A percentile compares a stretch with the other conserved stretches of the same genome.
These are phyloP conservation scores for Elsinoe batatas DNA, from an alignment of 2,329 filamentous ascomycete species.

Conservation along the genomic window DNA sequence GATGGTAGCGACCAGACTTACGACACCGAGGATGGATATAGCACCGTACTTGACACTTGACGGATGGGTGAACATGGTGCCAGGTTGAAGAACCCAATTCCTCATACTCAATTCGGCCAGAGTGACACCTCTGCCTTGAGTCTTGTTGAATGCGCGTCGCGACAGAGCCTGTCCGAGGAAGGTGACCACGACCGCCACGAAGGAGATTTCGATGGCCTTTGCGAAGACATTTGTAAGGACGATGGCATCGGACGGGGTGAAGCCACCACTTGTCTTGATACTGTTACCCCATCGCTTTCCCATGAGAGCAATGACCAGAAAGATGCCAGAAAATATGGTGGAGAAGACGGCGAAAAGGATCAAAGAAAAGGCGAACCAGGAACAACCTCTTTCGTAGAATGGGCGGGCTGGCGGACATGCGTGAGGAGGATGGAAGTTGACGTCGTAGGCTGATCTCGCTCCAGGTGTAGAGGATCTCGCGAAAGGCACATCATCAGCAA, in stretches of 20 bases:
- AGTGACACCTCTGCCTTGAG: slow-evolving; percentile 47
- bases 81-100: slow-evolving; percentile 51
- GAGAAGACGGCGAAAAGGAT: slow-evolving; percentile 49
- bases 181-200: slow-evolving; percentile 66
- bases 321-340: slow-evolving; percentile 55
- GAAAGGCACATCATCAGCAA: slow-evolving; percentile 2
- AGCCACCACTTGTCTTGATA: slow-evolving; percentile 43
- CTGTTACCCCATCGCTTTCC: slow-evolving; percentile 53
- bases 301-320: slow-evolving; percentile 51
- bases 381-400: slow-evolving; percentile 9
- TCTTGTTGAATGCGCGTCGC: slow-evolving; percentile 54
- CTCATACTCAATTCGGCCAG: slow-evolving; percentile 71
- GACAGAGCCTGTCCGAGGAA: slow-evolving; percentile 67
- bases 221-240: slow-evolving; percentile 59
- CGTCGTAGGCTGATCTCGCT: slow-evolving; percentile 5
- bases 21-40: slow-evolving; percentile 51
- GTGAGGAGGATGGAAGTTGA: slow-evolving; percentile 1
- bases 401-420: slow-evolving; percentile 2
- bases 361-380: slow-evolving; percentile 40
- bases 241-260: slow-evolving; percentile 56
- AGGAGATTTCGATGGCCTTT: slow-evolving; percentile 68
- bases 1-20: slow-evolving; percentile 56
- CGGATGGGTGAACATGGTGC: slow-evolving; percentile 61
- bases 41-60: slow-evolving; percentile 55
- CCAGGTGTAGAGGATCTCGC: background rate